Conservation (phyloP, 192 early-diverging fungal species). For the Dimargaris verticillata region DNA sequence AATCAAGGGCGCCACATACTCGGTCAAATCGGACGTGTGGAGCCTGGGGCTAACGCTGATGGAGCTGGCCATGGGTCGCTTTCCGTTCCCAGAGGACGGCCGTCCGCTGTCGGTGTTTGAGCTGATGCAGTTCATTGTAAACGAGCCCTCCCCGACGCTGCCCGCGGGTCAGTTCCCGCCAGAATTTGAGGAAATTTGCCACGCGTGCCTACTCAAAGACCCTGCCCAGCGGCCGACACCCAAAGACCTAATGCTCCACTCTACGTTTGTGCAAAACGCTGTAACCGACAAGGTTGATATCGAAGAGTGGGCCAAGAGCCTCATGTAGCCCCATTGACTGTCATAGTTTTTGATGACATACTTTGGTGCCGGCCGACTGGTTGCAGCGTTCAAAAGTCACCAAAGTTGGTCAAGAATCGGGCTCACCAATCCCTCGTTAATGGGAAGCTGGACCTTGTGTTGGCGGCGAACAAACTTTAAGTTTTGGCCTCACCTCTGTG, state of each 20-base stretch:
- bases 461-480: not conserved
- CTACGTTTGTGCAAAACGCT: conserved; percentile 31
- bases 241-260: conserved; percentile 44
- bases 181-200: conserved; percentile 63
- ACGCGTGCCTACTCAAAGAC: conserved; percentile 37
- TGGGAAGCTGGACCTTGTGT: too few relatives aligned
- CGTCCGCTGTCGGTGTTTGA: conserved; percentile 72
- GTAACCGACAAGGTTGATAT: conserved; percentile 42
- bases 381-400: not conserved
- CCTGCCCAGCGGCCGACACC: conserved; percentile 40
- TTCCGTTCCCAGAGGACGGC: conserved; percentile 48
- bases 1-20: conserved; percentile 60
- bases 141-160: conserved; percentile 69
- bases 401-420: not conserved
- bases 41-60: conserved; percentile 65
- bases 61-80: conserved; percentile 61
- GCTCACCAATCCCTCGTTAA: not conserved
- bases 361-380: not conserved
- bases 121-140: conserved; percentile 78
- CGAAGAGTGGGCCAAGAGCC: conserved; percentile 33
- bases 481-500: not conserved
- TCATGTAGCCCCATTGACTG: not conserved
- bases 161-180: conserved; percentile 54
- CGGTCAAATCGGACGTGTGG: conserved; percentile 71
- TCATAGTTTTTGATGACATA: not conserved